phyloP scores from a whole-genome alignment of 1,139 yeast genomes.

The Protomyces arabidopsidicola region DNA sequence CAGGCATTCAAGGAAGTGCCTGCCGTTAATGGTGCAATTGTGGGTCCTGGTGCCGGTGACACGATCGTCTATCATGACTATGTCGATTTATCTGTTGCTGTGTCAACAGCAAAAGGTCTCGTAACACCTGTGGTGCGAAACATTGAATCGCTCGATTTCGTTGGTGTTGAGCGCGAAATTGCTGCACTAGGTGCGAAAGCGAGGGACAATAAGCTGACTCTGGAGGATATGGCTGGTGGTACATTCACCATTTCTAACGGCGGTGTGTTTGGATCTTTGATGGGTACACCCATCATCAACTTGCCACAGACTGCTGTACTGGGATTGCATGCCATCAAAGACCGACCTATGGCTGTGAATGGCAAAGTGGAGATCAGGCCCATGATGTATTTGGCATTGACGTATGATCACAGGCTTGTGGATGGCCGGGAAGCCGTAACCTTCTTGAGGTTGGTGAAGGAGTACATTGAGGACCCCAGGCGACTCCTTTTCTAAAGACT shows the following conservation, averaged over 20 bases:
- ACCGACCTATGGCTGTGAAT: conserved; percentile 93
- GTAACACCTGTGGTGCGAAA: conserved; percentile 98
- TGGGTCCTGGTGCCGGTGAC: conserved; percentile 62
- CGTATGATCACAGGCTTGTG: conserved; percentile 95
- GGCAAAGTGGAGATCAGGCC: conserved; percentile 97
- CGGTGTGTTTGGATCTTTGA: conserved; percentile 96
- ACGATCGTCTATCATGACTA: conserved; percentile 95
- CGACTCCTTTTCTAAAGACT: conserved; percentile 1
- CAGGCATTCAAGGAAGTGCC: conserved; percentile 95
- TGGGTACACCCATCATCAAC: conserved; percentile 90
- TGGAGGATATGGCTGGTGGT: conserved; percentile 99
- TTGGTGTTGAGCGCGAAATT: conserved; percentile 88
- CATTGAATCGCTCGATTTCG: conserved; percentile 82
- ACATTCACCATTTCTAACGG: conserved; percentile 98
- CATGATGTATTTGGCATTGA: conserved; percentile 98
- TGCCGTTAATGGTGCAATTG: conserved; percentile 92
- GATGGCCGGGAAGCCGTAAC: conserved; percentile 99
- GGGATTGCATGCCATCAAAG: conserved; percentile 96
- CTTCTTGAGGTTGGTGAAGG: conserved; percentile 92
- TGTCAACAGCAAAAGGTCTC: conserved; percentile 98
- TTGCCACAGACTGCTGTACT: conserved; percentile 97
- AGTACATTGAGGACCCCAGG: conserved; percentile 90
- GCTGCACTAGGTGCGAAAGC: conserved; percentile 81
- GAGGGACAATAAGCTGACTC: conserved; percentile 90
- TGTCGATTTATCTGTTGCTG: conserved; percentile 93